Base-by-base conservation (phyloP, 208 protist species). In the Naegleria fowleri region DNA sequence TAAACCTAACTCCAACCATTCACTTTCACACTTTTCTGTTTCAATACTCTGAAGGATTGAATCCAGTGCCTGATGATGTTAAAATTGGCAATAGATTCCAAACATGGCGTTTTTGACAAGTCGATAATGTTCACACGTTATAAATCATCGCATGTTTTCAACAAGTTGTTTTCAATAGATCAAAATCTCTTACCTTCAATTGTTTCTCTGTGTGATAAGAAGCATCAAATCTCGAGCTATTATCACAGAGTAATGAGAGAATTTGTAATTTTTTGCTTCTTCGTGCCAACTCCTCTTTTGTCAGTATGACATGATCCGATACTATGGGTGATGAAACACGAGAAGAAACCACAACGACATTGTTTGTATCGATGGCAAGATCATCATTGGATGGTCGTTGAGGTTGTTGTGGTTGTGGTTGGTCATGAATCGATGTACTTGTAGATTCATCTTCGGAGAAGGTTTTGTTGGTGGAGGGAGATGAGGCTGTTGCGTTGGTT, bases 231-330 rank as follows among this genome's bases (percentile, higher is more conserved):
- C 29, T 79, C 7, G 67, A 79, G n/a, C 67, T 79, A 36, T 79
- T 79, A 36, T 79, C 67, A 36, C 67, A 79, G 9, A 79, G n/a
- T 36, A 79, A 33, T 15, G 67, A 36, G 7, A 79, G 67, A 36
- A 79, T 36, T 79, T 79, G 67, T 79, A 79, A 79, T n/a, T 79
- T 79, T 79, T 79, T 79, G 29, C 67, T 79, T 79, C 67, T 29
- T 36, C 67, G 19, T 36, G 29, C 29, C 67, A 79, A 36, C 29
- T 79, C 67, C n/a, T 79, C 67, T 79, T n/a, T 29, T 36, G 67
- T 36, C 2, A 79, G 13, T 11, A 79, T 79, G 16, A n/a, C 25
- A 79, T 79, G 16, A 79, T 79, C 67, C 5, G 67, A 79, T 29
- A 67, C 55, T 29, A 67, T 67, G 22, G 55, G 55, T 29, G 55